Conservation (phyloP, 371 early-diverging fungal species). For the Coemansia sp. region DNA sequence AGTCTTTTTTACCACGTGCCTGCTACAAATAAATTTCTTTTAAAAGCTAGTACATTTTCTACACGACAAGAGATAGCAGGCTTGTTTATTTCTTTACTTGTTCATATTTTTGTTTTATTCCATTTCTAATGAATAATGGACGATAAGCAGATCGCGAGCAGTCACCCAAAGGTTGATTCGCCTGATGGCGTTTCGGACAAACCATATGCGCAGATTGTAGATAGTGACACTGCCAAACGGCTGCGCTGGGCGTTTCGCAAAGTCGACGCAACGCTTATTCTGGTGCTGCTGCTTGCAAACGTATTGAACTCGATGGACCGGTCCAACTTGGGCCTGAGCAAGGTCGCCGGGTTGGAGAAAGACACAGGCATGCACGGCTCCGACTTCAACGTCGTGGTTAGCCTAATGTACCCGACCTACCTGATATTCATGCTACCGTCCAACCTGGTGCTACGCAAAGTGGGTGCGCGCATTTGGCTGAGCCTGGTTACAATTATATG, state of each 20-base stretch:
- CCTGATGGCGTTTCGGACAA: conserved; percentile 1
- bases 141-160: too few species aligned
- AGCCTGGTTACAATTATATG: conserved; percentile 57
- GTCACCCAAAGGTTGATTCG: neutral
- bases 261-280: conserved; percentile 41
- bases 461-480: conserved; percentile 60
- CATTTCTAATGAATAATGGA: too few species aligned
- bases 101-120: too few species aligned
- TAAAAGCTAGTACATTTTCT: too few species aligned
- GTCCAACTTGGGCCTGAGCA: conserved; percentile 43
- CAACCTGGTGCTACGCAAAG: conserved; percentile 58
- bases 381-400: conserved; percentile 38
- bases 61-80: too few species aligned
- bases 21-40: too few species aligned
- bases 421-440: conserved; percentile 54
- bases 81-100: too few species aligned
- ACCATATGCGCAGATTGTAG: neutral
- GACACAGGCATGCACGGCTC: conserved; percentile 24
- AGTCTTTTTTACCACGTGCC: too few species aligned
- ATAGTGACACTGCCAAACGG: neutral
- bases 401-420: conserved; percentile 39
- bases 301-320: conserved; percentile 51
- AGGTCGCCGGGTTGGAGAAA: conserved; percentile 22
- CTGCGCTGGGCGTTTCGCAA: conserved; percentile 44
- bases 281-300: conserved; percentile 43